A percentile compares a stretch with the other conserved stretches of the same genome.
These are phyloP conservation scores for Wickerhamomyces hampshirensis DNA, from an alignment of 805 yeast genomes.

Conservation along the genomic window DNA sequence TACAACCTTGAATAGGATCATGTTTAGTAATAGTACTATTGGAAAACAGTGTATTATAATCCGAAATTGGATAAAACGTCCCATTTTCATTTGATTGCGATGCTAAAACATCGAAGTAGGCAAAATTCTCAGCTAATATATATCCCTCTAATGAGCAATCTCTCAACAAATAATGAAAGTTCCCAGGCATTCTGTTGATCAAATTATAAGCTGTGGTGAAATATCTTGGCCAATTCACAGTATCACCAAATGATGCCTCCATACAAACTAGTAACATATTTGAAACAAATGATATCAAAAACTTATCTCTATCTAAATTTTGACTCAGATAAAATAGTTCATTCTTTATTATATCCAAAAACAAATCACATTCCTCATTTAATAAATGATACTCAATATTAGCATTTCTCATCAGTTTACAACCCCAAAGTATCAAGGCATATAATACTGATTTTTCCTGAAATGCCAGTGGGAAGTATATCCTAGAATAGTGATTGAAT, in stretches of 20 bases:
- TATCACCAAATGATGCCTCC: conserved; percentile 23
- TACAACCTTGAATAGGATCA: conserved; percentile 70
- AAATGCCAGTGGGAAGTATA: conserved; percentile 41
- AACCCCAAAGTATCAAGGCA: conserved; percentile 52
- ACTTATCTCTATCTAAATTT: conserved; percentile 16
- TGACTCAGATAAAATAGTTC: conserved; percentile 22
- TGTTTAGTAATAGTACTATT: conserved; percentile 2
- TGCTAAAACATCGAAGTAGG: conserved; percentile 21
- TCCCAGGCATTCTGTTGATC: conserved; percentile 20
- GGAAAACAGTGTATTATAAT: conserved; percentile 14
- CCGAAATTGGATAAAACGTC: conserved; percentile 21
- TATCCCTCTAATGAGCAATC: conserved; percentile 15
- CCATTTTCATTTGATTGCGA: conserved; percentile 26
- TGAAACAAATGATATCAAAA: conserved; percentile 13
- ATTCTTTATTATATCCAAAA: conserved; percentile 4
- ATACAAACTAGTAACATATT: conserved; percentile 20
- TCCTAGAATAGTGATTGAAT: conserved; percentile 40
- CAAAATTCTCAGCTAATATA: conserved; percentile 23
- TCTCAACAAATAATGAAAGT: conserved; percentile 11
- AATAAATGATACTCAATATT: conserved; percentile 8
- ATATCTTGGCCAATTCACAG: conserved; percentile 17
- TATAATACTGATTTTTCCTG: conserved; percentile 38
- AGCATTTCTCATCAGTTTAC: too few species aligned
- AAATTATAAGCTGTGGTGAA: conserved; percentile 15
- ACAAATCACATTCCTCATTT: conserved; percentile 14